These are phyloP conservation scores for Pulveroboletus sp. DNA, from an alignment of 768 basidiomycete genomes.

Conservation along the genomic window DNA sequence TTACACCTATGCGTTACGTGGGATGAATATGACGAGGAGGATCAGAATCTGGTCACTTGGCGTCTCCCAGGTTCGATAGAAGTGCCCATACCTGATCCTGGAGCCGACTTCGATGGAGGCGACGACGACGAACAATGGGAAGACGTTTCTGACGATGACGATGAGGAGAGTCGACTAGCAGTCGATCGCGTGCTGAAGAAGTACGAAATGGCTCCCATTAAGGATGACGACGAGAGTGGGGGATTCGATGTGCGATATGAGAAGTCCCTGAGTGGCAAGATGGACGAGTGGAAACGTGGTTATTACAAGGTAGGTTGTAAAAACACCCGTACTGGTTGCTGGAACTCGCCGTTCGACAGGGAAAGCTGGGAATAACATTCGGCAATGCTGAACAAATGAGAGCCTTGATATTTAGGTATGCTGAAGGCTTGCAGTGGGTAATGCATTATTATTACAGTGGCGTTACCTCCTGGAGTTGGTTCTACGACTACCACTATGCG, in stretches of 20 bases:
- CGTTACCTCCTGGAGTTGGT: conserved; percentile 98
- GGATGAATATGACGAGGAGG: conserved; percentile 90
- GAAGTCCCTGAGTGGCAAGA: conserved; percentile 67
- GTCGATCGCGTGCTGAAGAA: conserved; percentile 81
- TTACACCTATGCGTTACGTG: conserved; percentile 78
- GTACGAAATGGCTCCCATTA: conserved; percentile 80
- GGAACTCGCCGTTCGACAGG: conserved; percentile 42
- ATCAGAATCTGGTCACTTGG: conserved; percentile 71
- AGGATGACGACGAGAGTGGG: conserved; percentile 64
- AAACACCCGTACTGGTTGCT: not conserved
- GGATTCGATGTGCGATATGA: conserved; percentile 81
- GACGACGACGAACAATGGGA: conserved; percentile 50
- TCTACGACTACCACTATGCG: conserved; percentile 97
- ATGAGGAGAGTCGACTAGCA: conserved; percentile 68
- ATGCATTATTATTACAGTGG: conserved; percentile 99
- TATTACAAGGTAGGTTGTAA: conserved; percentile 84
- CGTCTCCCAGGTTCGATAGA: conserved; percentile 48
- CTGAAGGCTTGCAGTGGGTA: conserved; percentile 97
- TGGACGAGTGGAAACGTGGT: conserved; percentile 86
- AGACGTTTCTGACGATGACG: conserved; percentile 51
- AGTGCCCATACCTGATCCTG: conserved; percentile 32
- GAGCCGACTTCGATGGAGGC: conserved; percentile 37
- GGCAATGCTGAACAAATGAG: conserved; percentile 65
- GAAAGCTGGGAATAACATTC: conserved; percentile 80
- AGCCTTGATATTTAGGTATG: conserved; percentile 72